Base-by-base conservation (phyloP, 2,329 filamentous ascomycete genomes). In the Colletotrichum musae region DNA sequence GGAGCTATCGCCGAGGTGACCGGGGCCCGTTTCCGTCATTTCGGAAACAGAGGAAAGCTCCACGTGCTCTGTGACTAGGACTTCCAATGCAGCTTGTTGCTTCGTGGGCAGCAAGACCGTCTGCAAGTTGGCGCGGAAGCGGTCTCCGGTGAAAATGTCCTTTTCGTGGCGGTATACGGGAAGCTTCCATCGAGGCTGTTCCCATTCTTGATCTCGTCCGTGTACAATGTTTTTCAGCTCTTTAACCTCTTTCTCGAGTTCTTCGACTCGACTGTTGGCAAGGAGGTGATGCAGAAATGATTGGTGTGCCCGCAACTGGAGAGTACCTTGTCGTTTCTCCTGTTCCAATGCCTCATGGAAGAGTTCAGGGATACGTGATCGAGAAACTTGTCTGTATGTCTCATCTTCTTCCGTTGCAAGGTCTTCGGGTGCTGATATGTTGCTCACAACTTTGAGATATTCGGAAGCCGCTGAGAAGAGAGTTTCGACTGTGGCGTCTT, bases 241-340 rank as follows among this genome's bases (percentile, higher is more conserved):
- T 12, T 63, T 58, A 1, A 66, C 54, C 13, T 50, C 18, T n/a
- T 51, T 24, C 48, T 71, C 64, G 2, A 71, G 48, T n/a, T 71
- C 59, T 6, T 47, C 43, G 15, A 71, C 54, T 48, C 64, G 12
- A 50, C 56, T 43, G 15, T 62, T 47, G 4, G 68, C 60, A 13
- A 71, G 53, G 0, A 41, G 54, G 3, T 53, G 59, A 41, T 71
- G 59, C 24, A 71, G 13, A 0, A 52, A 39, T 6, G 68, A 64
- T 16, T 71, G 68, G 4, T 61, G 32, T 1, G 64, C 50, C 21
- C 68, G 64, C 4, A 54, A 39, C 13, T 10, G 21, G 13, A 71
- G 60, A 15, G 47, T 26, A 5, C 52, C 56, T 5, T 18, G 24
- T 9, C 15, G 24, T 16, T 48, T 58, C 9, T 58, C 56, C 10